These are phyloP conservation scores for Gigaspora rosea DNA, from an alignment of 192 early-diverging fungal genomes.

Conservation along the genomic window DNA sequence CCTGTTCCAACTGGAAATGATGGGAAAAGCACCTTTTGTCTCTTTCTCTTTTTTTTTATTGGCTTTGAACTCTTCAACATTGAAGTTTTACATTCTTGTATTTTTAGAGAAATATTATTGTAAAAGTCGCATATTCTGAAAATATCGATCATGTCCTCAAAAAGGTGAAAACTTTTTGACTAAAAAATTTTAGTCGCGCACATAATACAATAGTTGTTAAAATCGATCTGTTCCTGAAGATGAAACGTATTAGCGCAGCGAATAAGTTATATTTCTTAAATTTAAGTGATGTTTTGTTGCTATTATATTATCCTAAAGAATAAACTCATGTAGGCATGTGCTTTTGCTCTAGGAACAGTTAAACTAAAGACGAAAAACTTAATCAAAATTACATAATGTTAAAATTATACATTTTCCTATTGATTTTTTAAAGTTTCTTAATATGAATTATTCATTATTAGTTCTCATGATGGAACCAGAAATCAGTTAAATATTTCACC, in stretches of 20 bases:
- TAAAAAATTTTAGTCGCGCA: neutral
- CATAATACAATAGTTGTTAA: slow-evolving; percentile 26
- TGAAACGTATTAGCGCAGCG: slow-evolving; percentile 2
- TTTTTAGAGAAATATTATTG: slow-evolving; percentile 25
- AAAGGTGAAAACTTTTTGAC: slow-evolving; percentile 18
- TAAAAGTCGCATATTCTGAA: slow-evolving; percentile 16
- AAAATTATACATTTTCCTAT: slow-evolving; percentile 9
- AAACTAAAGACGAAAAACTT: neutral
- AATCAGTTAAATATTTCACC: slow-evolving; percentile 12
- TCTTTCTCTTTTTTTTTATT: neutral
- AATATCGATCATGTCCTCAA: neutral
- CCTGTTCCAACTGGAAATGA: slow-evolving; percentile 1
- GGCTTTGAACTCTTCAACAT: neutral
- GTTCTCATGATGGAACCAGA: slow-evolving; percentile 16
- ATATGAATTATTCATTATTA: slow-evolving; percentile 3
- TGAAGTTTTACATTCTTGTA: neutral
- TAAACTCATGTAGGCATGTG: slow-evolving; percentile 23
- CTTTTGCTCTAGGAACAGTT: neutral
- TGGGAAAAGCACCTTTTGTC: slow-evolving; percentile 10
- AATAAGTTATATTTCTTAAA: slow-evolving; percentile 25
- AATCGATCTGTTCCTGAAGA: slow-evolving; percentile 14
- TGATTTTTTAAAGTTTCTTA: neutral
- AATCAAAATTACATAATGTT: slow-evolving; percentile 10
- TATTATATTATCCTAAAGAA: slow-evolving; percentile 16
- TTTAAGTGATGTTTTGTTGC: slow-evolving; percentile 8